Conservation (phyloP, 176 grass and related monocot species). For the Alloteropsis semialata region DNA sequence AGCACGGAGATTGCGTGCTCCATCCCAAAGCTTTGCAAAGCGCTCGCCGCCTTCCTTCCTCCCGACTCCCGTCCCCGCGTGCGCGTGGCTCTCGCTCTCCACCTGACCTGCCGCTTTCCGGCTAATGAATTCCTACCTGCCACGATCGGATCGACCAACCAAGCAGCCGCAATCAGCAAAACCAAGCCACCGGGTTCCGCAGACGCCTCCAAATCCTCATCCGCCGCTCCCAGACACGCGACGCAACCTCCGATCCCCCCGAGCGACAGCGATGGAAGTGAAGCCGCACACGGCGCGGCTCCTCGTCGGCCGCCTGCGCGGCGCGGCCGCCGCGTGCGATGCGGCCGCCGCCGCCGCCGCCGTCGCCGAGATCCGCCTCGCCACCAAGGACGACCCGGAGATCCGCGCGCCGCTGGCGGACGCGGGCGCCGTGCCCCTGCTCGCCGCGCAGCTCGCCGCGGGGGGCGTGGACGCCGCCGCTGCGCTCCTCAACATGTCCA, state of each 20-base stretch:
- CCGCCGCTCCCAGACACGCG: background rate
- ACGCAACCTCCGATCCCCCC: background rate
- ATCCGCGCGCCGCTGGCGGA: constrained; percentile 55
- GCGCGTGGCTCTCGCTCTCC: background rate
- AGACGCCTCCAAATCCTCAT: constrained; percentile 12
- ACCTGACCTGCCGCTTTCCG: background rate
- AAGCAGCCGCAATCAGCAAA: background rate
- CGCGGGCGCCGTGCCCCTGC: constrained; percentile 56
- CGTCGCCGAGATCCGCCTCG: constrained; percentile 56
- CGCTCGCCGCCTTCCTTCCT: background rate
- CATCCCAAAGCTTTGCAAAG: background rate
- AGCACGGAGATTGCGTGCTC: background rate
- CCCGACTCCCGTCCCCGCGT: background rate
- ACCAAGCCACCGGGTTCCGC: background rate
- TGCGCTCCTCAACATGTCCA: constrained; percentile 85
- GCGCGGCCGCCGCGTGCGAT: constrained; percentile 33
- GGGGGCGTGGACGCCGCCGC: constrained; percentile 71
- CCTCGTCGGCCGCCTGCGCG: constrained; percentile 59
- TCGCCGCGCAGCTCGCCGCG: constrained; percentile 46
- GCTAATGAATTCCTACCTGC: background rate
- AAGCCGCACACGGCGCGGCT: constrained; percentile 56
- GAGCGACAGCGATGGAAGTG: constrained; percentile 49
- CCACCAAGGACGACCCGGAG: constrained; percentile 72
- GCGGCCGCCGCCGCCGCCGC: constrained; percentile 31
- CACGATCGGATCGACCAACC: background rate